Percentiles rank a stretch among this genome's conserved stretches.
These are phyloP conservation scores for Fraxinus latifolia DNA, from an alignment of 305 asterid genomes.

Conservation along the genomic window DNA sequence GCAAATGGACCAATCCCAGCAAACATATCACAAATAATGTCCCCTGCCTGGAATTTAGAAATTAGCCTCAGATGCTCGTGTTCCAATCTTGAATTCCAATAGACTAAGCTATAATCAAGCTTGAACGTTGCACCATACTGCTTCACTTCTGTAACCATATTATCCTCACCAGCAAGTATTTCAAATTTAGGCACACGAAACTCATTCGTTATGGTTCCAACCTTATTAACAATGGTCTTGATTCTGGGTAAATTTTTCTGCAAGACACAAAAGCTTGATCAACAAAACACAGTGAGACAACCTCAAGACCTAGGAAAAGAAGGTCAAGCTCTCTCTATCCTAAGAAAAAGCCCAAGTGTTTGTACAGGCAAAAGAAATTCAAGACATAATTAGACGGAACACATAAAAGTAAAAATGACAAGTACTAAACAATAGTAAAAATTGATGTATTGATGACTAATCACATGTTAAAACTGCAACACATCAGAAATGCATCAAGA, in stretches of 20 bases:
- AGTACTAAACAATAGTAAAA: background rate
- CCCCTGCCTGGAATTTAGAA: conserved; percentile 66
- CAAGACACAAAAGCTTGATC: conserved; percentile 1
- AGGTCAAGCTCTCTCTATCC: background rate
- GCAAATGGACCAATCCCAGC: conserved; percentile 94
- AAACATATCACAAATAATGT: conserved; percentile 85
- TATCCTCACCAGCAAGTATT: conserved; percentile 73
- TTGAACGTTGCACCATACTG: conserved; percentile 83
- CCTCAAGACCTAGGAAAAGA: background rate
- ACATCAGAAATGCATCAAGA: background rate
- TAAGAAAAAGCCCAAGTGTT: background rate
- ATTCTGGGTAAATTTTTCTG: conserved; percentile 92
- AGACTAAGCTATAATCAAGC: conserved; percentile 91
- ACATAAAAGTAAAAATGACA: background rate
- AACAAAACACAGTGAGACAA: background rate
- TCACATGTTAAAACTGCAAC: background rate
- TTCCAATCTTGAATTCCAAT: conserved; percentile 95
- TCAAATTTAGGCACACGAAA: conserved; percentile 94
- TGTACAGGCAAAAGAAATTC: background rate
- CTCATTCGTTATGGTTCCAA: conserved; percentile 78
- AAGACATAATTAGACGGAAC: background rate
- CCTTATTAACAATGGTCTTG: conserved; percentile 83
- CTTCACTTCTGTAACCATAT: conserved; percentile 88
- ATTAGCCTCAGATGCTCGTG: conserved; percentile 81
- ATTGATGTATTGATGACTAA: background rate